Conservation (phyloP, 345 rosid species). For the Brassica rapa region DNA sequence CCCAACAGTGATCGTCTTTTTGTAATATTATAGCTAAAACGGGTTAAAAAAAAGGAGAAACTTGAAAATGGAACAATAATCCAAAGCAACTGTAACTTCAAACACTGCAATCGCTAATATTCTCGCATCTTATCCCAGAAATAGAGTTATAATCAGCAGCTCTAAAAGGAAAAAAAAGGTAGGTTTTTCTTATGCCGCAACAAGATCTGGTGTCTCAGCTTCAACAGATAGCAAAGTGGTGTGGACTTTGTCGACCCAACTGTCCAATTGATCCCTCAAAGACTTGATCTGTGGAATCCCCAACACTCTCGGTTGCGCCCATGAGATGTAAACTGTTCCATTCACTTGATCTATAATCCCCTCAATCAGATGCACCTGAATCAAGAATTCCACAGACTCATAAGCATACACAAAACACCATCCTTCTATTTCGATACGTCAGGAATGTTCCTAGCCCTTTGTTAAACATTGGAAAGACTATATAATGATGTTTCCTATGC, state of each 20-base stretch:
- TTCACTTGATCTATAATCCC: slow-evolving; percentile 97
- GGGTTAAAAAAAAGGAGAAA: background rate
- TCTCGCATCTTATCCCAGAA: slow-evolving; percentile 10
- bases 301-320: slow-evolving; percentile 99
- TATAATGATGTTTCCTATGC: background rate
- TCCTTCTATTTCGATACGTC: background rate
- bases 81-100: slow-evolving; percentile 16
- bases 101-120: slow-evolving; percentile 4
- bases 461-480: background rate
- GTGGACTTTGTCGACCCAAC: slow-evolving; percentile 86
- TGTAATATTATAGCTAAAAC: background rate
- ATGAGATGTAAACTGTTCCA: slow-evolving; percentile 84
- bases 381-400: background rate
- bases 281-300: slow-evolving; percentile 91
- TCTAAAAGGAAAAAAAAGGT: background rate
- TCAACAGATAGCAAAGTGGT: slow-evolving; percentile 79
- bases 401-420: slow-evolving; percentile 1
- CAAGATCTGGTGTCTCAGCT: slow-evolving; percentile 98
- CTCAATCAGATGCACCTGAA: slow-evolving; percentile 95
- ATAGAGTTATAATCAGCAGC: slow-evolving; percentile 27
- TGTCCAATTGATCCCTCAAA: slow-evolving; percentile 79
- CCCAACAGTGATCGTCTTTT: background rate
- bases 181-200: slow-evolving; percentile 37
- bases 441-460: background rate
- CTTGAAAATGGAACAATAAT: slow-evolving; percentile 15